A percentile compares a stretch with the other conserved stretches of the same genome.
Evolutionary conservation across 208 protist genomes (phyloP).

Genomic region (Leptomonas seymouri): DNA sequence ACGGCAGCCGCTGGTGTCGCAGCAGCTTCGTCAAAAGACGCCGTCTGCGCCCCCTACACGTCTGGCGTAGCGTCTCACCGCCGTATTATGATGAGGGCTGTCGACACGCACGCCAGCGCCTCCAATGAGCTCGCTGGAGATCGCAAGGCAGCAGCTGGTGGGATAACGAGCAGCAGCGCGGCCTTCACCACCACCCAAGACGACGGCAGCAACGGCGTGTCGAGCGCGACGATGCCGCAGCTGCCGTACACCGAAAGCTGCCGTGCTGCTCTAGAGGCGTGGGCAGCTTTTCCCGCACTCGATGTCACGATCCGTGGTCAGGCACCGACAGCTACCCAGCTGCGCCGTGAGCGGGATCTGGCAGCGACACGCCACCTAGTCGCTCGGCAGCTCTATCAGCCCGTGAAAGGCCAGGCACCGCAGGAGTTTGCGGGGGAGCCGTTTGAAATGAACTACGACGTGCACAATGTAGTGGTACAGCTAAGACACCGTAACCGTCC

Average conservation of each 20-base stretch:
- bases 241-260: slow-evolving; percentile 31
- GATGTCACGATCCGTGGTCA: slow-evolving; percentile 30
- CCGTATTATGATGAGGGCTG: slow-evolving; percentile 24
- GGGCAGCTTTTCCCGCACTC: slow-evolving; percentile 30
- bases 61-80: slow-evolving; percentile 3
- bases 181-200: neutral
- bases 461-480: slow-evolving; percentile 66
- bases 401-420: slow-evolving; percentile 34
- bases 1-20: neutral
- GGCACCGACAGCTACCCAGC: slow-evolving; percentile 15
- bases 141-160: neutral
- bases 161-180: too few relatives aligned
- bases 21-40: too few relatives aligned
- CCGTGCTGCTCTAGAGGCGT: slow-evolving; percentile 37
- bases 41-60: slow-evolving; percentile 12
- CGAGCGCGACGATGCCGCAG: neutral
- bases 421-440: slow-evolving; percentile 60
- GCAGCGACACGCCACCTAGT: slow-evolving; percentile 3
- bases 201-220: neutral
- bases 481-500: slow-evolving; percentile 49
- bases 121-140: neutral
- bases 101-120: slow-evolving; percentile 14
- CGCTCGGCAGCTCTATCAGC: slow-evolving; percentile 28
- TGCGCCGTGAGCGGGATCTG: slow-evolving; percentile 14
- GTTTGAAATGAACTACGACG: slow-evolving; percentile 45